These are phyloP conservation scores for Cymbidium sinense DNA, from an alignment of 106 monocot species.

Conservation along the genomic window DNA sequence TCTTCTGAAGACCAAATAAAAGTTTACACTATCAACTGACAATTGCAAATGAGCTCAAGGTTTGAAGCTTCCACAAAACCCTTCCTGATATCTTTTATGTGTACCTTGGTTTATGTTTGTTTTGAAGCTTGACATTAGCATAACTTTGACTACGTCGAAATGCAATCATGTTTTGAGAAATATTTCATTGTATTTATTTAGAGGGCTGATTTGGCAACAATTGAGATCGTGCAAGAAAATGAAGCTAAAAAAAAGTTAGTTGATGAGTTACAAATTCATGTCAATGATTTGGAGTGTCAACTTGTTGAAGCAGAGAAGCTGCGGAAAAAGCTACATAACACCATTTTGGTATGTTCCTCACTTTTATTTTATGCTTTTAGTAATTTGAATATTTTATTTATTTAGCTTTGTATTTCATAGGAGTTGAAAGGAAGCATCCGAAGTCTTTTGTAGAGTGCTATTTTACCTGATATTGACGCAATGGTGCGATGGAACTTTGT, in stretches of 20 bases:
- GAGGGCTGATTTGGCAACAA: constrained; percentile 49
- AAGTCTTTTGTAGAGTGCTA: no score
- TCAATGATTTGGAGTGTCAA: constrained; percentile 54
- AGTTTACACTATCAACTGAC: constrained; percentile 44
- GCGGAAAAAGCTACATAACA: constrained; percentile 82
- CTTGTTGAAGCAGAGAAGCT: constrained; percentile 64
- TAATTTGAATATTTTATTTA: neutral
- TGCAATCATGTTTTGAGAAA: neutral
- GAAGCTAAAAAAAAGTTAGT: constrained; percentile 43
- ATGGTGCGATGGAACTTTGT: no score
- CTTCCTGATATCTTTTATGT: neutral
- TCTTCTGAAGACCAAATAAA: constrained; percentile 43
- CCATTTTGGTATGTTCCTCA: constrained; percentile 59
- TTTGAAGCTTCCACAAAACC: constrained; percentile 9
- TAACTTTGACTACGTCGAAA: neutral
- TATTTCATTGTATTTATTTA: constrained; percentile 27
- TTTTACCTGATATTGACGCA: no score
- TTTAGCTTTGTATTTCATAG: constrained; percentile 20
- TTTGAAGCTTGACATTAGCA: neutral
- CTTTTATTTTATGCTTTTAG: neutral
- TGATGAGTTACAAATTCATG: constrained; percentile 35
- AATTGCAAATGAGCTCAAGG: constrained; percentile 61
- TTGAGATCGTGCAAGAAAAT: constrained; percentile 44
- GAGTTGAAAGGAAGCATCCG: constrained; percentile 91
- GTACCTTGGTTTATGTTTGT: neutral